Conservation (phyloP, 129 eudicot species). For the Artemisia argyi region DNA sequence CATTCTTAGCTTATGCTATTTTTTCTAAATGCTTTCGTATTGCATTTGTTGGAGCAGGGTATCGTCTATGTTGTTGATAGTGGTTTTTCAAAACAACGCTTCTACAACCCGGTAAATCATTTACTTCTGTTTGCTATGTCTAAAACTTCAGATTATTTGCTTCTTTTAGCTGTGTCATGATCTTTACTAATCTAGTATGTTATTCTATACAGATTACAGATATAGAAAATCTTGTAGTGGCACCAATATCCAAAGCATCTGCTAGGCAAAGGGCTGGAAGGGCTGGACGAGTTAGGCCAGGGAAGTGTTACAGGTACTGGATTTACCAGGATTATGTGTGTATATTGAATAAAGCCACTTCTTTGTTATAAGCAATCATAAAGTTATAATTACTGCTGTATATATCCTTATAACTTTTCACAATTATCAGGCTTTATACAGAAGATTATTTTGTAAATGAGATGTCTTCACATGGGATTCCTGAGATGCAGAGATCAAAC, state of each 20-base stretch:
- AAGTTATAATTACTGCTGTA: not conserved
- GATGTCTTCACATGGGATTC: slow-evolving; percentile 86
- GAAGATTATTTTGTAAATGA: slow-evolving; percentile 77
- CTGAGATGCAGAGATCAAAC: slow-evolving; percentile 96
- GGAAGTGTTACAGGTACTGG: slow-evolving; percentile 90
- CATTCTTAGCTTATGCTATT: not conserved
- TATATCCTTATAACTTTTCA: slow-evolving; percentile 5
- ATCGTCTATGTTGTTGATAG: slow-evolving; percentile 93
- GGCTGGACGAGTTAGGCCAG: slow-evolving; percentile 95
- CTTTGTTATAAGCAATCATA: not conserved
- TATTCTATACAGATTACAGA: slow-evolving; percentile 62
- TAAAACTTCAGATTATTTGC: no score
- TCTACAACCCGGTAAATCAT: slow-evolving; percentile 84
- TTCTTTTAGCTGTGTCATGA: not conserved
- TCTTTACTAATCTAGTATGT: not conserved
- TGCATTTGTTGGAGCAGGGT: slow-evolving; percentile 56
- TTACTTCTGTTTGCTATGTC: not conserved
- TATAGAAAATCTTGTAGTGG: slow-evolving; percentile 89
- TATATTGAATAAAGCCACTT: not conserved
- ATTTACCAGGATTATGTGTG: not conserved
- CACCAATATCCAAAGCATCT: slow-evolving; percentile 98
- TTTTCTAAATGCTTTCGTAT: not conserved
- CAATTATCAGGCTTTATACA: slow-evolving; percentile 72
- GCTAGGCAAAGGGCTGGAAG: slow-evolving; percentile 98
- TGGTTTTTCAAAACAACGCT: slow-evolving; percentile 94